Evolutionary conservation across 1,284 basidiomycete species (phyloP).

Genomic region (Fistulinella cinereoalba): DNA sequence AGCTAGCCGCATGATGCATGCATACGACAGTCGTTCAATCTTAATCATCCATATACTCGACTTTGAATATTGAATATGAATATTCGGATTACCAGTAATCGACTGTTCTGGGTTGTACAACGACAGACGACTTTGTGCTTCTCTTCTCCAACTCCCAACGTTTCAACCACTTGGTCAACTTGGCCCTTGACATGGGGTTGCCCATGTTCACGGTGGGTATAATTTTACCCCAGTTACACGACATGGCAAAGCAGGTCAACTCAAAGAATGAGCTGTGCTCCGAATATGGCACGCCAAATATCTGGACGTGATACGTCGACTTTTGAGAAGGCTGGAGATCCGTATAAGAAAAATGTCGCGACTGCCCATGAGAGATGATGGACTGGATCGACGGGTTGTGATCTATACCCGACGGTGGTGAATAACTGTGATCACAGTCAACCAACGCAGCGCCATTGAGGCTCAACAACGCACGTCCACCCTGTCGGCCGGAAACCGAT

Average conservation of each 20-base stretch:
- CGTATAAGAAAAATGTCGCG: slow-evolving; percentile 61
- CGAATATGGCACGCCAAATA: slow-evolving; percentile 92
- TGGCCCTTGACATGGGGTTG: slow-evolving; percentile 70
- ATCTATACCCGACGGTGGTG: slow-evolving; percentile 66
- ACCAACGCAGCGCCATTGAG: not conserved
- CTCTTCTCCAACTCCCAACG: slow-evolving; percentile 84
- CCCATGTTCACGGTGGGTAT: slow-evolving; percentile 97
- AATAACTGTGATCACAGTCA: slow-evolving; percentile 49
- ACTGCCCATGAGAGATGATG: slow-evolving; percentile 66
- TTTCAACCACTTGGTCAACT: slow-evolving; percentile 86
- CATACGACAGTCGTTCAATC: slow-evolving; percentile 5
- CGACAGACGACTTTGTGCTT: slow-evolving; percentile 45
- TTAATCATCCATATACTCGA: too few relatives aligned
- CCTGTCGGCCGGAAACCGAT: slow-evolving; percentile 92
- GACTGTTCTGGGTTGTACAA: slow-evolving; percentile 57
- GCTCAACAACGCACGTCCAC: slow-evolving; percentile 69
- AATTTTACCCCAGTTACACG: slow-evolving; percentile 77
- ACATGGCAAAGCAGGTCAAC: slow-evolving; percentile 90
- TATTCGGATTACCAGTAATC: slow-evolving; percentile 61
- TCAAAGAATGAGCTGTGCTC: slow-evolving; percentile 96
- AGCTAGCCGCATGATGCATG: slow-evolving; percentile 15
- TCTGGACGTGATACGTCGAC: slow-evolving; percentile 64
- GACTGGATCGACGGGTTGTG: slow-evolving; percentile 58
- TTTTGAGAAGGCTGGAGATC: slow-evolving; percentile 72
- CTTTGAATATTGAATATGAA: not conserved